Conservation (phyloP, 148 eudicot genomes). For the Nyssa sinensis region DNA sequence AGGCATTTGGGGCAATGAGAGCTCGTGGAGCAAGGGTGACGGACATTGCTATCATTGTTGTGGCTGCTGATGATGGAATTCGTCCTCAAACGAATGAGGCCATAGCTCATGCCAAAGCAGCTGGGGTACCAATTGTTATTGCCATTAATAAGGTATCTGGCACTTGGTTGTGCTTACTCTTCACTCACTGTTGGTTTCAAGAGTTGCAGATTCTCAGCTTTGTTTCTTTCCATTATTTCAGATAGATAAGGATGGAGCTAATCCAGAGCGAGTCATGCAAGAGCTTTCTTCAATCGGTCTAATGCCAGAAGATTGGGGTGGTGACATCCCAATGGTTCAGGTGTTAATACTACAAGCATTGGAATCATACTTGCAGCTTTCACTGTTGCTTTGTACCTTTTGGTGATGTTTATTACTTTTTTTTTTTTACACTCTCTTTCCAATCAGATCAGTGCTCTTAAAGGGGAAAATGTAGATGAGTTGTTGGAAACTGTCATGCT, state of each 20-base stretch:
- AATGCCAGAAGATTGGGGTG: constrained; percentile 98
- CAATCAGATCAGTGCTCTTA: constrained; percentile 91
- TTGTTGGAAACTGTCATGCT: constrained; percentile 92
- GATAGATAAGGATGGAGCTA: constrained; percentile 98
- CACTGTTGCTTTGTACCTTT: neutral
- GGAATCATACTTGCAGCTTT: neutral
- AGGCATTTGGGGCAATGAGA: constrained; percentile 99
- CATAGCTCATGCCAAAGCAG: constrained; percentile 98
- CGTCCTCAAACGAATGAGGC: constrained; percentile 97
- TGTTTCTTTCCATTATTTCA: constrained; percentile 25
- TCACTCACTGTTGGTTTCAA: neutral
- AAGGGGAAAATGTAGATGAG: constrained; percentile 87
- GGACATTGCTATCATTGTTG: constrained; percentile 92
- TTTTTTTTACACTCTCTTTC: neutral
- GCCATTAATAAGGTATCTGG: constrained; percentile 87
- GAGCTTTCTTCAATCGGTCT: constrained; percentile 91
- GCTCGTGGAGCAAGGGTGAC: constrained; percentile 99
- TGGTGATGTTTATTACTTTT: constrained; percentile 6
- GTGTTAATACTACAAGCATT: constrained; percentile 27
- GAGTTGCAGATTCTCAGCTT: constrained; percentile 5
- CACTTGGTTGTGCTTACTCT: neutral
- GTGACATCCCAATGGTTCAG: constrained; percentile 91
- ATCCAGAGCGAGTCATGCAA: constrained; percentile 94
- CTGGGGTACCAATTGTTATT: constrained; percentile 89
- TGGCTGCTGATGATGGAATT: constrained; percentile 98